Evolutionary conservation across 495 filamentous ascomycete genomes (phyloP).

Genomic region (Penicillium subrubescens): DNA sequence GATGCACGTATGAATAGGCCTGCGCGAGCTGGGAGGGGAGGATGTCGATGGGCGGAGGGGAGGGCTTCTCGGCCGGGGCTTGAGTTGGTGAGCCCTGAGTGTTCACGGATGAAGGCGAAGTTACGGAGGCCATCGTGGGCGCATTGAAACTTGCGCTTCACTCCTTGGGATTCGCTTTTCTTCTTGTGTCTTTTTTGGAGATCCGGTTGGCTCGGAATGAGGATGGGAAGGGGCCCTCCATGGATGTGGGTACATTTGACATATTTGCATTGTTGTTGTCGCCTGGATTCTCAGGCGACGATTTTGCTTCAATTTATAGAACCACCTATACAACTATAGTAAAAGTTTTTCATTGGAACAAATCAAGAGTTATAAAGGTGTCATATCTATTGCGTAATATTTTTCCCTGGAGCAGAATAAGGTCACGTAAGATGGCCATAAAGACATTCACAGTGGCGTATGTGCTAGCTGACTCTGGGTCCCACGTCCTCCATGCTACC

Average conservation of each 20-base stretch:
- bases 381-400: too few species aligned
- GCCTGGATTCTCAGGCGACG: constrained; percentile 4
- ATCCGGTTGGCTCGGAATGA: constrained; percentile 22
- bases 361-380: too few species aligned
- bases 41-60: constrained; percentile 38
- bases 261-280: constrained; percentile 10
- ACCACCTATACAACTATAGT: too few species aligned
- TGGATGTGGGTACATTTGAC: constrained; percentile 15
- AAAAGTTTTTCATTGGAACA: too few species aligned
- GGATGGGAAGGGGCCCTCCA: constrained; percentile 3
- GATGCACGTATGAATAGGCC: constrained; percentile 63
- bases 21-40: constrained; percentile 51
- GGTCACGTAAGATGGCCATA: too few species aligned
- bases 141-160: constrained; percentile 17
- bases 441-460: too few species aligned
- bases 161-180: neutral
- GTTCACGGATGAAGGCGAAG: constrained; percentile 12
- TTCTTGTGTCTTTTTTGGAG: constrained; percentile 4
- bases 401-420: too few species aligned
- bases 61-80: constrained; percentile 33
- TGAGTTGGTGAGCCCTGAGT: constrained; percentile 21
- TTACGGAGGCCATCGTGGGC: constrained; percentile 29
- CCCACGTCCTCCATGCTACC: too few species aligned
- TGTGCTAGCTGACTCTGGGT: too few species aligned
- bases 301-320: too few species aligned